Percentiles rank a stretch among this genome's conserved stretches.
phyloP scores from a whole-genome alignment of 202 grass and related monocot genomes.

The Carex sylvatica region DNA sequence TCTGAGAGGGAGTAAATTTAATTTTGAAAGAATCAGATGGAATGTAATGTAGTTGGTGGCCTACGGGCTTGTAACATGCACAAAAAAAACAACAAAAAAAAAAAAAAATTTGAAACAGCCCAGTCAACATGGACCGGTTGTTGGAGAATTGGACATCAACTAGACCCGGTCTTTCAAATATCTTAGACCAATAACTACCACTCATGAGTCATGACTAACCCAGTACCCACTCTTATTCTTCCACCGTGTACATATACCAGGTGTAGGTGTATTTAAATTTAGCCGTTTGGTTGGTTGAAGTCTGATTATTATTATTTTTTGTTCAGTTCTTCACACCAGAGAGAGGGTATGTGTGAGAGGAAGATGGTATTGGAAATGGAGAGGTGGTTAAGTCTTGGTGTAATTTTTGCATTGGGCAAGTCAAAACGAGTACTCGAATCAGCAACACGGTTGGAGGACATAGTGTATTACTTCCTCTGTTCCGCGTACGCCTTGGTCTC shows the following conservation, averaged over 20 bases:
- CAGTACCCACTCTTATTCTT: neutral
- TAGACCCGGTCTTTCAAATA: neutral
- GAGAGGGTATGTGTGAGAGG: neutral
- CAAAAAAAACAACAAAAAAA: too few relatives aligned
- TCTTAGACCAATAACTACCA: neutral
- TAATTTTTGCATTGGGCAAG: neutral
- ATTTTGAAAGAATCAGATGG: too few relatives aligned
- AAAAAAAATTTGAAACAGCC: neutral
- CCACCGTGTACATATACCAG: neutral
- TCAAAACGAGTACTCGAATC: neutral
- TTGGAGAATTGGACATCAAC: neutral
- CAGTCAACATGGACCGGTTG: neutral
- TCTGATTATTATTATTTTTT: constrained; percentile 11
- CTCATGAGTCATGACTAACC: too few relatives aligned
- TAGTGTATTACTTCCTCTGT: constrained; percentile 41
- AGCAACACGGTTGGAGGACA: neutral
- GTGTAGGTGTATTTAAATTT: constrained; percentile 9
- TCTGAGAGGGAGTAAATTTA: too few relatives aligned
- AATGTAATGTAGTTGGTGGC: too few relatives aligned
- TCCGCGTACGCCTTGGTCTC: constrained; percentile 38
- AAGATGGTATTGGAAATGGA: constrained; percentile 20
- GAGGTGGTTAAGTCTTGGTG: neutral
- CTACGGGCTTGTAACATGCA: too few relatives aligned
- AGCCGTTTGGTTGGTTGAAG: neutral
- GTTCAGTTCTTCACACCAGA: neutral